Evolutionary conservation across 306 rosid species (phyloP).

Genomic region (Dryas octopetala): DNA sequence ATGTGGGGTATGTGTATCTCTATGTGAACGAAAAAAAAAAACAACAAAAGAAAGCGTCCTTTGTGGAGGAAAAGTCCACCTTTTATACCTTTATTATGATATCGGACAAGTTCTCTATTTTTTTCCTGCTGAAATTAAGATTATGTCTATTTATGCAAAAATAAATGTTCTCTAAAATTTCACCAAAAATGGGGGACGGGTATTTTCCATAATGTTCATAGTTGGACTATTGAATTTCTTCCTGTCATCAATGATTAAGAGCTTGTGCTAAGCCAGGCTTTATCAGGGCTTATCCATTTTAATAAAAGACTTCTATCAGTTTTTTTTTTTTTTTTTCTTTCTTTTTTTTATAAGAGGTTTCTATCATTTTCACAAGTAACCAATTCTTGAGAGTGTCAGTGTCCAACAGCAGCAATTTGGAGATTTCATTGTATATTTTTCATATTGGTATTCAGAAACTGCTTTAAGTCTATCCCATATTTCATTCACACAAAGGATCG

Average conservation of each 20-base stretch:
- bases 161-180: not conserved
- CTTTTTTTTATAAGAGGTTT: no score
- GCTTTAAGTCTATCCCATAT: not conserved
- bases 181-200: not conserved
- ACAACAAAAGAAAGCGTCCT: not conserved
- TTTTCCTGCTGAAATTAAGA: no score
- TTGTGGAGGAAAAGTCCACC: not conserved
- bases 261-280: not conserved
- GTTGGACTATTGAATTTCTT: not conserved
- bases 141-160: not conserved
- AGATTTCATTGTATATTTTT: not conserved
- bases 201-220: not conserved
- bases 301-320: not conserved
- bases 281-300: not conserved
- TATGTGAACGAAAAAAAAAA: not conserved
- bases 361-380: not conserved
- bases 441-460: not conserved
- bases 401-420: not conserved
- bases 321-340: not conserved
- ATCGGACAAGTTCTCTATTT: not conserved
- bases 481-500: not conserved
- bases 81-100: not conserved
- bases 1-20: not conserved
- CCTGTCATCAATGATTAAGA: not conserved
- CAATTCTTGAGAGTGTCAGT: not conserved